Percentiles rank a stretch among this genome's conserved stretches.
Conservation (phyloP, 2,329 filamentous ascomycete genomes). For the Trichoderma sp. region DNA sequence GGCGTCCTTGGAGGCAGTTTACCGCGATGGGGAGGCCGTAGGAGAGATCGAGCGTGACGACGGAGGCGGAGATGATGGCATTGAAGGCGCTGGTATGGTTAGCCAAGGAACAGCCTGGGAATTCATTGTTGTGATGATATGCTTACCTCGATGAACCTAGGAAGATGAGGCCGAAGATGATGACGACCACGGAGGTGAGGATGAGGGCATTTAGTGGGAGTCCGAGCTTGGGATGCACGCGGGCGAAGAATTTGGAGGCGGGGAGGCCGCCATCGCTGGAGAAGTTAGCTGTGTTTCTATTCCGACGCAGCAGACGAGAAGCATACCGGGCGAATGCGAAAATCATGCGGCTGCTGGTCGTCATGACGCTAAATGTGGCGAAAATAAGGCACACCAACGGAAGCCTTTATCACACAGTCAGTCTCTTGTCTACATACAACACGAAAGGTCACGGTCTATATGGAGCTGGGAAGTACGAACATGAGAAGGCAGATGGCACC, state of each 20-base stretch:
- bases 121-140: no score
- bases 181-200: constrained; percentile 57
- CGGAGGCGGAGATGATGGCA: constrained; percentile 67
- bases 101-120: background rate
- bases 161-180: constrained; percentile 68
- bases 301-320: constrained; percentile 27
- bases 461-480: constrained; percentile 29
- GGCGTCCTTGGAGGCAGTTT: constrained; percentile 63
- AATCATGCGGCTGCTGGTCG: constrained; percentile 62
- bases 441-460: background rate
- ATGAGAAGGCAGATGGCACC: constrained; percentile 64
- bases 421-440: background rate
- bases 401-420: constrained; percentile 30
- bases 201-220: constrained; percentile 66
- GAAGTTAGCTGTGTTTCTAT: background rate
- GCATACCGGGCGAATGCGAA: constrained; percentile 57
- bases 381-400: constrained; percentile 63
- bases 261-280: constrained; percentile 61
- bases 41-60: constrained; percentile 68
- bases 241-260: constrained; percentile 56
- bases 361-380: constrained; percentile 62
- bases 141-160: constrained; percentile 52
- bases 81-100: constrained; percentile 55
- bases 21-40: constrained; percentile 73
- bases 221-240: constrained; percentile 57